Percentiles rank a stretch among this genome's conserved stretches.
Conservation (phyloP, 441 rosid species). For the Gossypium trilobum region DNA sequence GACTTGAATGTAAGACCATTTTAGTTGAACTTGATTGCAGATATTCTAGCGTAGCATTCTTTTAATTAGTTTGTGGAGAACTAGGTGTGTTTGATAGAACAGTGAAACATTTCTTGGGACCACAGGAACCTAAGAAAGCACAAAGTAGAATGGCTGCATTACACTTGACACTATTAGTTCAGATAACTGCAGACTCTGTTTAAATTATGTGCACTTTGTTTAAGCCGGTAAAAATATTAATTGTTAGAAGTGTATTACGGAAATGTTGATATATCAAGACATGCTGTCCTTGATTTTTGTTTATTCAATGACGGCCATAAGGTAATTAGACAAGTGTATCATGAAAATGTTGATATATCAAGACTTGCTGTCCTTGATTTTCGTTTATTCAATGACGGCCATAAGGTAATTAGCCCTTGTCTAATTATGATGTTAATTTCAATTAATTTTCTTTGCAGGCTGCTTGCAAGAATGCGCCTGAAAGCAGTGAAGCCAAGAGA, state of each 20-base stretch:
- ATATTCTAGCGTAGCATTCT: neutral
- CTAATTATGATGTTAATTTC: neutral
- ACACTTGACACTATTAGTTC: neutral
- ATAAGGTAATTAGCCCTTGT: neutral
- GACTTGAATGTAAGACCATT: constrained; percentile 67
- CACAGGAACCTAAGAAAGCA: neutral
- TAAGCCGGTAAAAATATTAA: neutral
- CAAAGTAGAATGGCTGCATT: neutral
- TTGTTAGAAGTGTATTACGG: neutral
- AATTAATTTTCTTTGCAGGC: constrained; percentile 40
- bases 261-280: neutral
- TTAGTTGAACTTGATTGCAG: neutral
- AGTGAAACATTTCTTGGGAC: neutral
- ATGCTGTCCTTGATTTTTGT: neutral
- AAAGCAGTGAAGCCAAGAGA: constrained; percentile 72
- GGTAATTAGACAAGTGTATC: neutral
- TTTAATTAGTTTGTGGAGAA: neutral
- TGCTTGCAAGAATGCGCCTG: constrained; percentile 86
- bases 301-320: neutral
- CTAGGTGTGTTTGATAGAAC: neutral
- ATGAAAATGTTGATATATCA: neutral
- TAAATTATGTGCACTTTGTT: neutral
- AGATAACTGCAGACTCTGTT: neutral
- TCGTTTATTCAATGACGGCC: neutral
- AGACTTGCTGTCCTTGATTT: neutral